Evolutionary conservation across 2,329 filamentous ascomycete species (phyloP).

Genomic region (Aureobasidium zeae): DNA sequence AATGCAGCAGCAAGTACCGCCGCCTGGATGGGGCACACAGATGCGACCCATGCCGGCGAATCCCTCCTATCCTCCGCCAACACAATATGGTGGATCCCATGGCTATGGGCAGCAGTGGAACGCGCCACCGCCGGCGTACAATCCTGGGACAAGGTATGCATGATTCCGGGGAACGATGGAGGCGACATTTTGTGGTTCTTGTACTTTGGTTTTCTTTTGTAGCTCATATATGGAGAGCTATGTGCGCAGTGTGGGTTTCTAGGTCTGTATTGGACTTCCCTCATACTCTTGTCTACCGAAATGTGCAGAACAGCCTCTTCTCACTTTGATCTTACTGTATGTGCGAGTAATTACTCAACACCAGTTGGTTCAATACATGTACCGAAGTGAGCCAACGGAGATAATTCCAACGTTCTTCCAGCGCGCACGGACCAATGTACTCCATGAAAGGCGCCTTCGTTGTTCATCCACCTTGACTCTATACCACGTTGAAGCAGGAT

Average conservation of each 20-base stretch:
- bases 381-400: too few relatives aligned
- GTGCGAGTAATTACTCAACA: too few relatives aligned
- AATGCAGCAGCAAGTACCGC: conserved; percentile 11
- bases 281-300: neutral
- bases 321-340: too few relatives aligned
- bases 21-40: conserved; percentile 18
- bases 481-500: too few relatives aligned
- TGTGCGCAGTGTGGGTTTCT: neutral
- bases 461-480: too few relatives aligned
- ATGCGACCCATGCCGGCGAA: conserved; percentile 9
- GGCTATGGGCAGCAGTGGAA: conserved; percentile 5
- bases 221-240: too few relatives aligned
- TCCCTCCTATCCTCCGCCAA: neutral
- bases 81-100: neutral
- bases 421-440: too few relatives aligned
- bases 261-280: neutral
- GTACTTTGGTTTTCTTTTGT: neutral
- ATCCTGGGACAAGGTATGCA: conserved; percentile 1
- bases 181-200: neutral
- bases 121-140: conserved; percentile 6
- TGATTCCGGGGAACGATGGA: too few relatives aligned
- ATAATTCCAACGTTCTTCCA: too few relatives aligned
- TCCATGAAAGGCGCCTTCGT: too few relatives aligned
- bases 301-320: too few relatives aligned
- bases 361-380: too few relatives aligned